Evolutionary conservation across 495 filamentous ascomycete genomes (phyloP).

Genomic region (Chaetomium tenue): DNA sequence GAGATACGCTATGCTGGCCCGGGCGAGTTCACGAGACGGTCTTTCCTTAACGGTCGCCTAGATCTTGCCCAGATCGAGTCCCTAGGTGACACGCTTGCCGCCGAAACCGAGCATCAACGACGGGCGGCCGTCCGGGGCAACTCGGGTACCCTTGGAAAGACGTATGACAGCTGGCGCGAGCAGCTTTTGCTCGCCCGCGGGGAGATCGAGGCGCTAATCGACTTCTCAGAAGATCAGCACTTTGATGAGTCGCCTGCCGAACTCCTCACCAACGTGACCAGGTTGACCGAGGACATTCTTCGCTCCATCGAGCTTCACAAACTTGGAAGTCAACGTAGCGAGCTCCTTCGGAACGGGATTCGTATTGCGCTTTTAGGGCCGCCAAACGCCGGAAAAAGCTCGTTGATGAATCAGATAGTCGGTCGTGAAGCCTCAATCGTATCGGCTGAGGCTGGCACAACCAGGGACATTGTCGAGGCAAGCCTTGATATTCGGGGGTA

Average conservation of each 20-base stretch:
- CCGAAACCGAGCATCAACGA: conserved; percentile 92
- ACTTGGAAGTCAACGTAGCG: conserved; percentile 74
- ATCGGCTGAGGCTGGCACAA: conserved; percentile 86
- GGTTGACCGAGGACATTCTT: conserved; percentile 59
- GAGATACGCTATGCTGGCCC: conserved; percentile 84
- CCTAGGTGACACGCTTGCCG: conserved; percentile 77
- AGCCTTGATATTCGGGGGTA: conserved; percentile 87
- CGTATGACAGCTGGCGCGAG: conserved; percentile 82
- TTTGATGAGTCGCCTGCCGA: conserved; percentile 83
- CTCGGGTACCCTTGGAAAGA: conserved; percentile 64
- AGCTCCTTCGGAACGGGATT: conserved; percentile 83
- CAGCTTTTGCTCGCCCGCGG: conserved; percentile 77
- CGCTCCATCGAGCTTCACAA: conserved; percentile 64
- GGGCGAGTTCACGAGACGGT: conserved; percentile 91
- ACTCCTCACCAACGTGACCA: conserved; percentile 64
- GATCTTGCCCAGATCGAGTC: conserved; percentile 94
- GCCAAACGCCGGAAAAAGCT: conserved; percentile 95
- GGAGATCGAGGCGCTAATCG: conserved; percentile 92
- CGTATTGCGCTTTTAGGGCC: conserved; percentile 81
- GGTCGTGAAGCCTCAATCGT: conserved; percentile 94
- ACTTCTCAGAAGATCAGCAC: conserved; percentile 96
- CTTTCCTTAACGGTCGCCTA: conserved; percentile 82
- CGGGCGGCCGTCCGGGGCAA: conserved; percentile 78
- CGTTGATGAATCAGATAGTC: conserved; percentile 85
- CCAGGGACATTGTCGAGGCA: conserved; percentile 89